phyloP scores from a whole-genome alignment of 345 rosid genomes.

The Firmiana major region DNA sequence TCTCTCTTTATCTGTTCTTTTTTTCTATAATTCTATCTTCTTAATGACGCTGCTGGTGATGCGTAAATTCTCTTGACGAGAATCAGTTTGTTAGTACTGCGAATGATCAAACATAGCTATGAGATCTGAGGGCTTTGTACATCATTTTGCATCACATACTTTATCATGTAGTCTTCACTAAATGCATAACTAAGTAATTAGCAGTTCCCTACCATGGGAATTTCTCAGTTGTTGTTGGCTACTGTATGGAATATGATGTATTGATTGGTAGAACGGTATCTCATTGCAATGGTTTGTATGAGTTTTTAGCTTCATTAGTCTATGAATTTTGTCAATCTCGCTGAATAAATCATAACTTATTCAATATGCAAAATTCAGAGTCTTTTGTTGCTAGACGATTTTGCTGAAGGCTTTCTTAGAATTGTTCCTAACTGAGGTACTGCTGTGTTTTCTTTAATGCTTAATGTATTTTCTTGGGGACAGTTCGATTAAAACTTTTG shows the following conservation, averaged over 20 bases:
- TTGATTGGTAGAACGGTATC: not conserved
- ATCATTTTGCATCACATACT: not conserved
- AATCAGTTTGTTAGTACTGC: not conserved
- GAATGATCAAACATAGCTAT: conserved; percentile 20
- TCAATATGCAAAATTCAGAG: not conserved
- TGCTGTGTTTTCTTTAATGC: not conserved
- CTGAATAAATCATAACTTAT: not conserved
- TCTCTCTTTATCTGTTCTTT: conserved; percentile 11
- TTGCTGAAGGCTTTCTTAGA: not conserved
- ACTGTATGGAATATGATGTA: not conserved
- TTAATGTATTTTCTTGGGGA: not conserved
- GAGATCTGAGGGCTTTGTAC: conserved; percentile 25
- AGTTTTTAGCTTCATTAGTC: not conserved
- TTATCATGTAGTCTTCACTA: not conserved
- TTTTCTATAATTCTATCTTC: not conserved
- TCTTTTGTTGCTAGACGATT: not conserved
- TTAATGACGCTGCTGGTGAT: conserved; percentile 13
- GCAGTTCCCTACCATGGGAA: not conserved
- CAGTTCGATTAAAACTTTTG: not conserved
- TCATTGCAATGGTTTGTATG: not conserved
- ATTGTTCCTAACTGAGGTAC: not conserved
- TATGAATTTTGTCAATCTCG: not conserved
- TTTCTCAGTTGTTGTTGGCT: not conserved
- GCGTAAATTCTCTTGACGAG: conserved; percentile 3
- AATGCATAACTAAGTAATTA: not conserved